Base-by-base conservation (phyloP, 192 early-diverging fungal genomes). In the Umbelopsis vinacea region DNA sequence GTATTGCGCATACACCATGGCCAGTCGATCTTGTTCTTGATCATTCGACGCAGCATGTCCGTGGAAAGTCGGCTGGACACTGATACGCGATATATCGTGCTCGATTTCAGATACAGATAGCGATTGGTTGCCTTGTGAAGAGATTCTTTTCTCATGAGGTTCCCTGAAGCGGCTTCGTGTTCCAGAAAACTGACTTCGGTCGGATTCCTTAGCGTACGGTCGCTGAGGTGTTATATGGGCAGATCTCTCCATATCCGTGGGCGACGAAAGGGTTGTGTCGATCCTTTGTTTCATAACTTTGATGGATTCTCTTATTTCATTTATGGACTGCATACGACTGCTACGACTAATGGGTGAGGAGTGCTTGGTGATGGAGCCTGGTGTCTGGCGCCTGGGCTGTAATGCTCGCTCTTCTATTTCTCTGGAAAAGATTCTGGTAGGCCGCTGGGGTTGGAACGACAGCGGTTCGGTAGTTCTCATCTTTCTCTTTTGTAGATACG, bases 351-450 rank as follows among this genome's bases (percentile, higher is more conserved):
- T 29, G 5, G 48, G 11, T 50, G 48, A 8, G 5, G 17, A 17
- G 57, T 37, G 57, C 26, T 63, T 63, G 11, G 0, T 63, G 57
- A 63, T 63, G 19, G 35, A 35, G 15, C 48, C 48, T 15, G 48
- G 48, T 6, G 48, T 19, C 19, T 17, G 48, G 1, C 57, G 7
- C 26, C 57, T 29, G 6, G 57, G 57, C 33, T 37, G 57, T 29
- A 63, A 37, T 3, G 57, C 57, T 37, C 15, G 15, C 19, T 35
- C 29, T 37, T 63, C 57, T n/a, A 63, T 63, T 35, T 63, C 57
- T 17, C n/a, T 63, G 2, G 57, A 63, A 33, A 63, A 63, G 26
- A 63, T 63, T 35, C 57, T 63, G 7, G 57, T 63, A 37, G 57
- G 57, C 26, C 57, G 57, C 35, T 19, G 33, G 3, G 57, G 57